Evolutionary conservation across 371 early-diverging fungal species (phyloP).

Genomic region (Mucor irregularis): DNA sequence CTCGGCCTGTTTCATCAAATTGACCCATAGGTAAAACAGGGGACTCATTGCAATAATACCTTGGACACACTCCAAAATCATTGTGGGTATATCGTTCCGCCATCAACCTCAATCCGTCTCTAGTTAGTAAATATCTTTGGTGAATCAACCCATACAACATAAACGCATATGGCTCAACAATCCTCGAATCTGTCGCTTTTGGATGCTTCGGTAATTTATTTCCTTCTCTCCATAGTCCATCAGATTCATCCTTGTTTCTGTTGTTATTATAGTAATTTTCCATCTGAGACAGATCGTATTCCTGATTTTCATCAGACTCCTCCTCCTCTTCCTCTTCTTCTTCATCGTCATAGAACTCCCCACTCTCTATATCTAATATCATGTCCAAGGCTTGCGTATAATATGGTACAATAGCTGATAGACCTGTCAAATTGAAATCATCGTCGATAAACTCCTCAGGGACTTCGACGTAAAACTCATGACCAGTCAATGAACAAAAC

Average conservation of each 20-base stretch:
- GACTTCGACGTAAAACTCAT: slow-evolving; percentile 85
- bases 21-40: slow-evolving; percentile 84
- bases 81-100: slow-evolving; percentile 72
- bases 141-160: slow-evolving; percentile 84
- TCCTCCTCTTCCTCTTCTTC: slow-evolving; percentile 40
- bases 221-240: slow-evolving; percentile 40
- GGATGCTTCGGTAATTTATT: slow-evolving; percentile 2
- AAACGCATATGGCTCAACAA: slow-evolving; percentile 56
- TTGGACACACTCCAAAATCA: slow-evolving; percentile 86
- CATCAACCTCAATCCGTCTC: slow-evolving; percentile 79
- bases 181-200: slow-evolving; percentile 32
- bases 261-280: neutral
- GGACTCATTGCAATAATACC: slow-evolving; percentile 75
- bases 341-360: slow-evolving; percentile 35
- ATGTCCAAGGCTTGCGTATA: slow-evolving; percentile 81
- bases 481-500: slow-evolving; percentile 84
- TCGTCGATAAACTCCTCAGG: slow-evolving; percentile 90
- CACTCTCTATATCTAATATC: slow-evolving; percentile 85
- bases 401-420: slow-evolving; percentile 78
- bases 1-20: slow-evolving; percentile 67
- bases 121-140: slow-evolving; percentile 79
- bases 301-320: neutral
- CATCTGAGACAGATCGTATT: neutral
- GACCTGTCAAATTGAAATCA: slow-evolving; percentile 91
- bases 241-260: slow-evolving; percentile 14